Conservation (phyloP, 495 filamentous ascomycete genomes). For the Mytilinidion resinicola region DNA sequence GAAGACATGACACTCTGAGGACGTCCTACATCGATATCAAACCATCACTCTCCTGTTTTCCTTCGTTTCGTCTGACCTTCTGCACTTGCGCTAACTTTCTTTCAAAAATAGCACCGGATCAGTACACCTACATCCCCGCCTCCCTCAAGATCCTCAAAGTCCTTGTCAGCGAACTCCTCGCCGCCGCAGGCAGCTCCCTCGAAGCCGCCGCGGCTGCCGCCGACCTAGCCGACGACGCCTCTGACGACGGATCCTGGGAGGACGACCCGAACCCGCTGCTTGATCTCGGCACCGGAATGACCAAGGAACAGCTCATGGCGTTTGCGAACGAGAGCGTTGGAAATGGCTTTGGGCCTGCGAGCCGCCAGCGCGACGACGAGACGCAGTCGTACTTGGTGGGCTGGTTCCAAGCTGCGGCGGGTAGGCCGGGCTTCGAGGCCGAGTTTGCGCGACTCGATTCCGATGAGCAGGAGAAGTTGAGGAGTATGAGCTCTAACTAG, state of each 20-base stretch:
- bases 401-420: constrained; percentile 69
- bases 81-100: too few species aligned
- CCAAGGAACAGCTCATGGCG: constrained; percentile 60
- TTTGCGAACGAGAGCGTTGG: constrained; percentile 51
- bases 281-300: constrained; percentile 52
- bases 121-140: constrained; percentile 80
- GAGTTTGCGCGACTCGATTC: constrained; percentile 63
- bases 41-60: not conserved
- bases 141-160: constrained; percentile 95
- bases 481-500: constrained; percentile 8
- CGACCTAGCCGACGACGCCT: constrained; percentile 36
- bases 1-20: too few species aligned
- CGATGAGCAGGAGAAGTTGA: constrained; percentile 68
- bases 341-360: constrained; percentile 44
- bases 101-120: constrained; percentile 61
- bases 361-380: constrained; percentile 78
- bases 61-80: too few species aligned
- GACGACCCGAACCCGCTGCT: constrained; percentile 61
- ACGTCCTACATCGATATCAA: too few species aligned
- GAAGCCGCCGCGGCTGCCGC: constrained; percentile 32
- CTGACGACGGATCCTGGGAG: constrained; percentile 80
- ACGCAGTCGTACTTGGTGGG: constrained; percentile 75
- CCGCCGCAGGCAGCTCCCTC: constrained; percentile 40
- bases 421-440: constrained; percentile 63
- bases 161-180: constrained; percentile 77